These are phyloP conservation scores for Zasmidium cellare DNA, from an alignment of 2,329 filamentous ascomycete species.

Conservation along the genomic window DNA sequence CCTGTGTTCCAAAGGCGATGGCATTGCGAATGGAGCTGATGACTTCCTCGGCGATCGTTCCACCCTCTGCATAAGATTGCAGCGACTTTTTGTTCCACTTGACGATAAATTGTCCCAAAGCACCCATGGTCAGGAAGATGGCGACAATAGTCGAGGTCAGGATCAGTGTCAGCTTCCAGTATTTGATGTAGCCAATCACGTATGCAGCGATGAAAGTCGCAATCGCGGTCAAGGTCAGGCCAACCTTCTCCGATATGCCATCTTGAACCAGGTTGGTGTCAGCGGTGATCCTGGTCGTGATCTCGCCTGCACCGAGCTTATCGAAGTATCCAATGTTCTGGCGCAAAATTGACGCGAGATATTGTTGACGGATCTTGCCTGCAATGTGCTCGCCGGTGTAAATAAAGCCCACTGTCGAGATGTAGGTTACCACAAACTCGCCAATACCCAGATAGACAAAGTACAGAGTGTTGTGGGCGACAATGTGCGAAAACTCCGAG, in stretches of 20 bases:
- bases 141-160: slow-evolving; percentile 78
- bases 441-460: slow-evolving; percentile 83
- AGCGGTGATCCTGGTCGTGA: slow-evolving; percentile 90
- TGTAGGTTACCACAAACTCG: slow-evolving; percentile 75
- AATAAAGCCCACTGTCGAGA: slow-evolving; percentile 85
- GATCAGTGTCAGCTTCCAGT: slow-evolving; percentile 91
- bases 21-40: slow-evolving; percentile 91
- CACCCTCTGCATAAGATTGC: slow-evolving; percentile 77
- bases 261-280: slow-evolving; percentile 94
- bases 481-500: slow-evolving; percentile 58
- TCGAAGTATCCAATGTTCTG: slow-evolving; percentile 95
- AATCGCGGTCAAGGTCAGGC: slow-evolving; percentile 71
- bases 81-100: slow-evolving; percentile 78
- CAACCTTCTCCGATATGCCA: slow-evolving; percentile 87
- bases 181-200: slow-evolving; percentile 84
- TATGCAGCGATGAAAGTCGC: slow-evolving; percentile 87
- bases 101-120: slow-evolving; percentile 71
- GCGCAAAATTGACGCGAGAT: slow-evolving; percentile 77
- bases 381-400: slow-evolving; percentile 56
- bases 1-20: slow-evolving; percentile 88
- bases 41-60: slow-evolving; percentile 89
- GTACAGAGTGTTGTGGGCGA: slow-evolving; percentile 70
- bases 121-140: slow-evolving; percentile 74
- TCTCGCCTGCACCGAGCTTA: slow-evolving; percentile 86
- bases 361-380: slow-evolving; percentile 65